phyloP scores from a whole-genome alignment of 2,329 filamentous ascomycete species.

The Nothophoma quercina region DNA sequence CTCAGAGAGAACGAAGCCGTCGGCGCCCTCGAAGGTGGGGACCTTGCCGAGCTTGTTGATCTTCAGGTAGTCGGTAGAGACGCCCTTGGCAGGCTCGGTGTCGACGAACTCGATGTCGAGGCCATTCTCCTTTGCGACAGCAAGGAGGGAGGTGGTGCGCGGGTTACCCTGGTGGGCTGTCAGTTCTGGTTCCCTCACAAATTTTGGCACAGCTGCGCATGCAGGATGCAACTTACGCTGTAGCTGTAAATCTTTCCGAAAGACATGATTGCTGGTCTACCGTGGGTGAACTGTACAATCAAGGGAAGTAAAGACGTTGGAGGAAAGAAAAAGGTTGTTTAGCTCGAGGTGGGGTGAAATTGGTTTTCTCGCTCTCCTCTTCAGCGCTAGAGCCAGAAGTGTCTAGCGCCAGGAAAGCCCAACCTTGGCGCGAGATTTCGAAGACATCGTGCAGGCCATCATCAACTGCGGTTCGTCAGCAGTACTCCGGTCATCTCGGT shows the following conservation, averaged over 20 bases:
- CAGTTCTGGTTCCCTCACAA: conserved; percentile 17
- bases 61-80: conserved; percentile 80
- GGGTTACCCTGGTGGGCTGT: conserved; percentile 73
- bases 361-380: conserved; percentile 34
- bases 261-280: conserved; percentile 71
- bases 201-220: conserved; percentile 3
- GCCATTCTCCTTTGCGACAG: conserved; percentile 96
- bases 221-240: conserved; percentile 57
- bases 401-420: conserved; percentile 6
- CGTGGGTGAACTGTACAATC: conserved; percentile 39
- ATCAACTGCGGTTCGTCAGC: conserved; percentile 14
- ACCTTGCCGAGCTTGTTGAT: conserved; percentile 89
- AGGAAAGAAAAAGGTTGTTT: conserved; percentile 38
- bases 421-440: conserved; percentile 15
- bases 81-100: conserved; percentile 69
- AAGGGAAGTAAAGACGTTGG: conserved; percentile 33
- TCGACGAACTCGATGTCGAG: conserved; percentile 88
- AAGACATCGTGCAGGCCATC: conserved; percentile 15
- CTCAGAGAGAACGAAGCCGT: conserved; percentile 91
- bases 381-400: conserved; percentile 1
- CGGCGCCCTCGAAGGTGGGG: conserved; percentile 89
- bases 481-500: conserved; percentile 16
- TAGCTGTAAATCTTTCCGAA: conserved; percentile 98
- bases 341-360: conserved; percentile 36
- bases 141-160: conserved; percentile 86